Evolutionary conservation across 2,329 filamentous ascomycete species (phyloP).

Genomic region (Fusarium metavorans): DNA sequence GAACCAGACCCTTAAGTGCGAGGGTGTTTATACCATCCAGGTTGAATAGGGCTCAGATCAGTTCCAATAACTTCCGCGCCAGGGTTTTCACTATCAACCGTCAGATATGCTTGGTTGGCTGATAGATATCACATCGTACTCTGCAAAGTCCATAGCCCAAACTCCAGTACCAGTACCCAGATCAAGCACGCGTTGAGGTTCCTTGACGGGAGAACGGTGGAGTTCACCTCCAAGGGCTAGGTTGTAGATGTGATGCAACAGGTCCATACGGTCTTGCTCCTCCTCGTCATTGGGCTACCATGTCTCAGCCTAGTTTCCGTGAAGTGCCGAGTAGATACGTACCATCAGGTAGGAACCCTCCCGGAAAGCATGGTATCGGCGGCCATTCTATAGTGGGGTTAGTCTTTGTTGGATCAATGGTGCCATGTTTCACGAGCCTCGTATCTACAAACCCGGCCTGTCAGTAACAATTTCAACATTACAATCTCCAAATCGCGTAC

Average conservation of each 20-base stretch:
- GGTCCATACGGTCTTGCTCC: slow-evolving; percentile 16
- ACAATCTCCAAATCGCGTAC: background rate
- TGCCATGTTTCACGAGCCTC: background rate
- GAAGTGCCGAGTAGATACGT: background rate
- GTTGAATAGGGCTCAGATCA: slow-evolving; percentile 27
- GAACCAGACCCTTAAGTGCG: too few species aligned
- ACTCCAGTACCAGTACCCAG: slow-evolving; percentile 7
- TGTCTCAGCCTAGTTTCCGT: background rate
- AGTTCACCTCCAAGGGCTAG: slow-evolving; percentile 1
- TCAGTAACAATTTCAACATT: background rate
- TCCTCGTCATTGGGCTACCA: slow-evolving; percentile 45
- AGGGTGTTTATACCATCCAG: slow-evolving; percentile 8
- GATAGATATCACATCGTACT: background rate
- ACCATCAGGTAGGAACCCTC: slow-evolving; percentile 9
- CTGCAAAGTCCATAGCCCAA: slow-evolving; percentile 18
- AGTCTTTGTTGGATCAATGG: background rate
- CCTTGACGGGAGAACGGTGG: background rate
- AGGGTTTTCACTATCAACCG: slow-evolving; percentile 1
- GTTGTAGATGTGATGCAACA: slow-evolving; percentile 7
- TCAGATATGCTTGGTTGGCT: background rate
- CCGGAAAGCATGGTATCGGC: slow-evolving; percentile 9
- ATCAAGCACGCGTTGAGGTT: slow-evolving; percentile 4
- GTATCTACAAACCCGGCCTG: background rate
- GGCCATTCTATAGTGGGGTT: background rate
- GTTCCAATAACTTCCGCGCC: slow-evolving; percentile 21